phyloP scores from a whole-genome alignment of 2,329 filamentous ascomycete genomes.

The Stromatinia cepivora region DNA sequence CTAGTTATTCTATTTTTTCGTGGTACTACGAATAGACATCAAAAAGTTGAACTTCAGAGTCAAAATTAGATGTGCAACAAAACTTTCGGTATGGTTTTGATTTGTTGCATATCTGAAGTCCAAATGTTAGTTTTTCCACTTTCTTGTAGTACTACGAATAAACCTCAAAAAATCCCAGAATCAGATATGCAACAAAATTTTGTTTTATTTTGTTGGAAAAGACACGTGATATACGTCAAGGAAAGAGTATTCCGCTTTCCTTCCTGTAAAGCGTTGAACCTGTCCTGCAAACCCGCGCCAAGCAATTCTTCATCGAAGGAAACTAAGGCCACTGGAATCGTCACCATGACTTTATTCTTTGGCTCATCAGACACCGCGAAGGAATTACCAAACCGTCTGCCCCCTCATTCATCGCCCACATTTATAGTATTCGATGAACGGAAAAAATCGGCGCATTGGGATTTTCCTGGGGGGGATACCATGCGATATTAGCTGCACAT shows the following conservation, averaged over 20 bases:
- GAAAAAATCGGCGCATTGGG: slow-evolving; percentile 55
- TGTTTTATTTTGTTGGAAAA: no score
- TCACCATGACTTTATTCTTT: slow-evolving; percentile 47
- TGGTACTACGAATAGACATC: no score
- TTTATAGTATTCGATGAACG: slow-evolving; percentile 40
- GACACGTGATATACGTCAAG: slow-evolving; percentile 49
- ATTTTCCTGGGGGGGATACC: slow-evolving; percentile 65
- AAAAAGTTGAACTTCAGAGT: no score
- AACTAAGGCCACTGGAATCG: slow-evolving; percentile 44
- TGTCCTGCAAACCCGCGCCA: slow-evolving; percentile 43
- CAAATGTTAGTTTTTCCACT: no score
- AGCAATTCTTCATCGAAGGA: slow-evolving; percentile 44
- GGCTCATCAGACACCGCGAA: slow-evolving; percentile 42
- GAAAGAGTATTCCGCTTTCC: slow-evolving; percentile 44
- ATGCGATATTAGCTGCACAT: slow-evolving; percentile 50
- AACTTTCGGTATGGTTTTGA: no score
- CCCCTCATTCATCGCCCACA: slow-evolving; percentile 42
- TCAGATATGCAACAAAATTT: no score
- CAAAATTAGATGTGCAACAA: no score
- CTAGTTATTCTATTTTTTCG: no score
- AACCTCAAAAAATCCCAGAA: no score
- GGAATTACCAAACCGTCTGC: slow-evolving; percentile 42
- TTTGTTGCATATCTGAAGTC: no score
- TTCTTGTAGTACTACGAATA: no score
- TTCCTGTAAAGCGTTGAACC: slow-evolving; percentile 48